phyloP scores from a whole-genome alignment of 768 basidiomycete genomes.

The Collybiopsis luxurians region DNA sequence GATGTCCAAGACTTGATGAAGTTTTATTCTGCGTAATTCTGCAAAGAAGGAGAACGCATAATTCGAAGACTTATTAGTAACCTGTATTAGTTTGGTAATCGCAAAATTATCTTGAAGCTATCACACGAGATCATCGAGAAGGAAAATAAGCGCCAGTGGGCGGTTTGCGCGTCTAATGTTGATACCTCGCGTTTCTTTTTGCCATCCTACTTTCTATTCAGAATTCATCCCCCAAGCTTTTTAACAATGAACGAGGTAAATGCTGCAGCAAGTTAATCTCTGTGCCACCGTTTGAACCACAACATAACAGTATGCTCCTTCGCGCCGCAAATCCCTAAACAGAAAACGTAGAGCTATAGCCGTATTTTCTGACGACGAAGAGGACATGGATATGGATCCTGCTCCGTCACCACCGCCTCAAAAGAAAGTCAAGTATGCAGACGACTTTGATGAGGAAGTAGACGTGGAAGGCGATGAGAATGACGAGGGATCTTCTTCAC shows the following conservation, averaged over 20 bases:
- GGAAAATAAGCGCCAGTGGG: too few relatives aligned
- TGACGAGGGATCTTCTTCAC: background rate
- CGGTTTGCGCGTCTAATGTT: too few relatives aligned
- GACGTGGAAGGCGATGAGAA: background rate
- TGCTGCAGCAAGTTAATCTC: background rate
- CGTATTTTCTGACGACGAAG: slow-evolving; percentile 2
- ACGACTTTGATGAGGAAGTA: background rate
- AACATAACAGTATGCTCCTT: background rate
- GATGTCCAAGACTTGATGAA: slow-evolving; percentile 89
- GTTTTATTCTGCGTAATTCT: slow-evolving; percentile 50
- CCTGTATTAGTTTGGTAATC: too few relatives aligned
- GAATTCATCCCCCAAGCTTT: background rate
- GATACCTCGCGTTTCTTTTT: too few relatives aligned
- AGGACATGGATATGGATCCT: background rate
- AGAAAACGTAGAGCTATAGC: background rate
- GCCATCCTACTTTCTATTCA: too few relatives aligned
- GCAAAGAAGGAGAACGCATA: too few relatives aligned
- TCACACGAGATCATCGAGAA: too few relatives aligned
- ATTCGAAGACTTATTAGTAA: too few relatives aligned
- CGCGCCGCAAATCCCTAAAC: slow-evolving; percentile 1
- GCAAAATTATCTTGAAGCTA: too few relatives aligned
- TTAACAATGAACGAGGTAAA: slow-evolving; percentile 1
- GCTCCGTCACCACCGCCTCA: background rate
- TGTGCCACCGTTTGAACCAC: background rate
- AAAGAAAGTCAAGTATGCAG: background rate